phyloP scores from a whole-genome alignment of 768 basidiomycete genomes.

The Lactarius trivialis region DNA sequence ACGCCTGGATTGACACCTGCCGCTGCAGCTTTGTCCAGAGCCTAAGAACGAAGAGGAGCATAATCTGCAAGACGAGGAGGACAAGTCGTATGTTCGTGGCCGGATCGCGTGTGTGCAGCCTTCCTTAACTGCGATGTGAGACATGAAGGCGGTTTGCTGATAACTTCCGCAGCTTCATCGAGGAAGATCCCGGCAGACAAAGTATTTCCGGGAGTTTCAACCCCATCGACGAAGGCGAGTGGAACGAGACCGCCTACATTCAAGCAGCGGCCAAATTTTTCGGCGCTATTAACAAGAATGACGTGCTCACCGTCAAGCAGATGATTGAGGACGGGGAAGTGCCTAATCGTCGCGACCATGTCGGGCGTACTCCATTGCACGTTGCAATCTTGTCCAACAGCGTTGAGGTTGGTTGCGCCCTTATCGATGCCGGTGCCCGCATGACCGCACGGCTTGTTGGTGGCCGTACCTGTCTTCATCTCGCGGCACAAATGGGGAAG shows the following conservation, averaged over 20 bases:
- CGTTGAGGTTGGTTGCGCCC: slow-evolving; percentile 40
- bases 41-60: slow-evolving; percentile 52
- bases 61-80: slow-evolving; percentile 45
- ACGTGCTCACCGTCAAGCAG: slow-evolving; percentile 35
- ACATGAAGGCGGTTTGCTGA: neutral
- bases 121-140: neutral
- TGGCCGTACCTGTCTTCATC: slow-evolving; percentile 48
- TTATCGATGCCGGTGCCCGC: slow-evolving; percentile 50
- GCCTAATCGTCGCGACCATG: slow-evolving; percentile 51
- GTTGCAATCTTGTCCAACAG: slow-evolving; percentile 46
- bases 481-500: slow-evolving; percentile 46
- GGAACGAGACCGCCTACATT: slow-evolving; percentile 56
- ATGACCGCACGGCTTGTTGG: slow-evolving; percentile 53
- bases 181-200: slow-evolving; percentile 57
- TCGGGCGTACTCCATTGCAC: slow-evolving; percentile 56
- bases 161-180: slow-evolving; percentile 39
- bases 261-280: slow-evolving; percentile 50
- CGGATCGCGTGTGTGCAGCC: neutral
- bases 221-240: slow-evolving; percentile 61
- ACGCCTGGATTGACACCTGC: neutral
- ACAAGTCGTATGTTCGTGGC: slow-evolving; percentile 46
- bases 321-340: slow-evolving; percentile 41
- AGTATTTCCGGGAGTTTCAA: slow-evolving; percentile 57
- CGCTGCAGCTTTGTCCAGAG: slow-evolving; percentile 44
- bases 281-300: slow-evolving; percentile 43